phyloP scores from a whole-genome alignment of 139 green algal genomes.

The Ostreobium quekettii region DNA sequence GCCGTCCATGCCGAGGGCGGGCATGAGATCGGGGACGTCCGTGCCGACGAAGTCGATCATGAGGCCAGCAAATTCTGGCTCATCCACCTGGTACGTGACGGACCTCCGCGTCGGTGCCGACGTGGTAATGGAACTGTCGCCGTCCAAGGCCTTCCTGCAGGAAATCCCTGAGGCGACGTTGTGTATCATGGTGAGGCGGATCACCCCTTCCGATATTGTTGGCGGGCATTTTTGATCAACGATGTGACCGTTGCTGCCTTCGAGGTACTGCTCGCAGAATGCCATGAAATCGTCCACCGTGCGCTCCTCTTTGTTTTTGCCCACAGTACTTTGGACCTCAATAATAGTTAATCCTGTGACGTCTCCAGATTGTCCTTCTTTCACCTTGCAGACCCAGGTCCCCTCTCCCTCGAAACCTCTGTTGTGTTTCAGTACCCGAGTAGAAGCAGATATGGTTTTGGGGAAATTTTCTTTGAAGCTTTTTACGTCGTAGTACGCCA shows the following conservation, averaged over 20 bases:
- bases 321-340: constrained; percentile 17
- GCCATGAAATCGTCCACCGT: constrained; percentile 24
- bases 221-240: constrained; percentile 33
- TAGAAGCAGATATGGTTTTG: constrained; percentile 19
- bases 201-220: constrained; percentile 29
- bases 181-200: constrained; percentile 34
- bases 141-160: constrained; percentile 32
- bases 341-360: constrained; percentile 24
- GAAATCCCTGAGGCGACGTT: constrained; percentile 25
- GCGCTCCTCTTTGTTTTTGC: constrained; percentile 19
- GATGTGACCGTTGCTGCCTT: constrained; percentile 25
- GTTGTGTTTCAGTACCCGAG: constrained; percentile 38
- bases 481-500: constrained; percentile 29
- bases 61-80: constrained; percentile 22
- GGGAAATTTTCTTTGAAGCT: constrained; percentile 25
- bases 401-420: constrained; percentile 29
- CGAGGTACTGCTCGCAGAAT: constrained; percentile 29
- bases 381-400: constrained; percentile 32
- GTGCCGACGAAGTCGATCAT: constrained; percentile 23
- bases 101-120: constrained; percentile 23
- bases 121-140: constrained; percentile 23
- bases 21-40: constrained; percentile 24
- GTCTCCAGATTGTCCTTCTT: constrained; percentile 15
- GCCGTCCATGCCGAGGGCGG: constrained; percentile 20
- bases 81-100: constrained; percentile 24